Evolutionary conservation across 805 yeast genomes (phyloP), one percentile per base, ranked within the genome.

Genomic region (Candida glaebosa): DNA sequence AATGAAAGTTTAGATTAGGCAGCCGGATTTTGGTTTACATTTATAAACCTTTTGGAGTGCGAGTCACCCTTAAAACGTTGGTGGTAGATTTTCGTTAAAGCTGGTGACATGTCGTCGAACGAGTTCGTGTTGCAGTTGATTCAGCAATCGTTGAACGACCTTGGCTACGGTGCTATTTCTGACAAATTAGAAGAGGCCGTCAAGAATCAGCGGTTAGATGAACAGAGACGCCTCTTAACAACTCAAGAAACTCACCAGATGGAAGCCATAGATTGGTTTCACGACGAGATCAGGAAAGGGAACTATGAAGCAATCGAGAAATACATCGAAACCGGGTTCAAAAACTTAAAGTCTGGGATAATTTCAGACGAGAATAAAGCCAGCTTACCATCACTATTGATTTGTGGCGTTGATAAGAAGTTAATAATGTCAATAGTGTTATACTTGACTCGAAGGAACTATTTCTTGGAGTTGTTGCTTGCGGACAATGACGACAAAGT

Each of bases 121-220:
- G 56, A 58, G 34, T 58, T 60, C 41, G 54, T 57, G 31, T 47
- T 65, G 33, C 62, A 62, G 43, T 48, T 65, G 22, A 53, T 65
- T 36, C 59, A 56, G 43, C 50, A 54, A 19, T 41, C 70, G 4
- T 58, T 65, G 16, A 42, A 45, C 6, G 69, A 63, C 18, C 49
- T 62, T 14, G 69, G 69, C 3, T 62, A 61, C 38, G 39, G 42
- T 15, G 51, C 50, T 3, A 47, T 63, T 24, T 53, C 67, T 10
- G 52, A 52, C 16, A 5, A 28, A 10, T 16, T 28, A 12, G 31
- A 28, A 5, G 16, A 10, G 31, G 31, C 9, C 16, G 31, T 28
- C n/a, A 28, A 28, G 12, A 28, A 28, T 6, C 31, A 16, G 12
- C 19, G 19, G 14, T 40, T 32, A 15, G 38, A 33, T 4, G 38